A percentile compares a stretch with the other conserved stretches of the same genome.
These are phyloP conservation scores for Thielaviopsis musarum DNA, from an alignment of 2,329 filamentous ascomycete genomes.

Conservation along the genomic window DNA sequence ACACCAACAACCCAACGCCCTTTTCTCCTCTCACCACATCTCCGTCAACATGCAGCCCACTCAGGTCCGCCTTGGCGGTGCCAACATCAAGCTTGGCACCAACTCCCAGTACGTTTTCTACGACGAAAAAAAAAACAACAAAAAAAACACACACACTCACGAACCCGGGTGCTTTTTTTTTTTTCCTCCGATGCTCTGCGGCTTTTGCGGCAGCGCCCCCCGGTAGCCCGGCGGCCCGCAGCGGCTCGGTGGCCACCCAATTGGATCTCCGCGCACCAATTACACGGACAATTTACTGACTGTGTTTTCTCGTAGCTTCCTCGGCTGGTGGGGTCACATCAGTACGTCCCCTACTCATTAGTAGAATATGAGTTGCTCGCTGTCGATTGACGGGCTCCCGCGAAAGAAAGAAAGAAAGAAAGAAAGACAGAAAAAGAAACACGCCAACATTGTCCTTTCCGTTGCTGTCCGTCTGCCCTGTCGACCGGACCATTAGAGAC, in stretches of 20 bases:
- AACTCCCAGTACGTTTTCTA: constrained; percentile 11
- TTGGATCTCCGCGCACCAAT: neutral
- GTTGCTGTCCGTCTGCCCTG: neutral
- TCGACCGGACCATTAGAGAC: neutral
- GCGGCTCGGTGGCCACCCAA: neutral
- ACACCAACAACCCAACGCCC: neutral
- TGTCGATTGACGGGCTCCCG: neutral
- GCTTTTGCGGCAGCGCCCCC: neutral
- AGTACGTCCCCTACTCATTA: constrained; percentile 3
- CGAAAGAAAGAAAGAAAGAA: too few species aligned
- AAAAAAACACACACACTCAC: too few species aligned
- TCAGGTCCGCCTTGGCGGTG: constrained; percentile 23
- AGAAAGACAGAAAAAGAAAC: too few species aligned
- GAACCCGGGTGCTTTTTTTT: neutral
- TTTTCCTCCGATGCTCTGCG: neutral
- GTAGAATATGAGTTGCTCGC: neutral
- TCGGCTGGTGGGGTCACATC: constrained; percentile 12
- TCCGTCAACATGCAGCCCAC: constrained; percentile 29
- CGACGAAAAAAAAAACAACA: neutral
- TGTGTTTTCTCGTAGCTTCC: constrained; percentile 6
- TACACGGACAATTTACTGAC: constrained; percentile 6
- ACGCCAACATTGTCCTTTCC: too few species aligned
- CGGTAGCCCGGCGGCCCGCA: neutral
- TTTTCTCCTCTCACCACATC: constrained; percentile 7
- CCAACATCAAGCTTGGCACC: constrained; percentile 14